Base-by-base conservation (phyloP, 345 rosid genomes). In the Lepidium africanum region DNA sequence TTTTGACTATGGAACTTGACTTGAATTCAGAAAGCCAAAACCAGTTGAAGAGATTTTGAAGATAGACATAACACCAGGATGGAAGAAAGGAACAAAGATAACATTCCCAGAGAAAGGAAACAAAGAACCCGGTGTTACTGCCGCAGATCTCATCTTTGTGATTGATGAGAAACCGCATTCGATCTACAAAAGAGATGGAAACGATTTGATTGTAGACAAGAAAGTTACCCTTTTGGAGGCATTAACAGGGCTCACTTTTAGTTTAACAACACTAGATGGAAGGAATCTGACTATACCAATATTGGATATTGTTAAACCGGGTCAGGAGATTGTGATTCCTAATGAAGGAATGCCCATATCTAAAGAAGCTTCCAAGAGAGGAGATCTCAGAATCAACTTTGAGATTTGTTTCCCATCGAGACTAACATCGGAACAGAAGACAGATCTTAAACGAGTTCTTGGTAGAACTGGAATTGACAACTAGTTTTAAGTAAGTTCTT, bases 11-110 rank as follows among this genome's bases (percentile, higher is more conserved):
- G 25, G 9, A 9, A 7, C 9, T 48, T 64, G 16, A 7, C 6
- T 41, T 36, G 47, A 23, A 69, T 76, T 72, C 76, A 86, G 92
- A 9, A 81, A 75, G 74, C 81, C 81, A 45, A 83, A 75, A 47
- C 81, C 84, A 7, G 82, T 85, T 9, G 88, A 93, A 10, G 98
- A 93, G 78, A 79, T 78, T 35, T 54, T 89, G 57, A 89, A 83
- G 77, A 85, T 86, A 45, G 90, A 84, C 14, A 82, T 88, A 51
- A 73, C 80, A 59, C 92, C 91, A 10, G 95, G 97, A 17, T 90
- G 97, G 97, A 90, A 86, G 77, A 90, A 85, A 65, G 91, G 95
- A 33, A 88, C 97, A 2, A 86, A 88, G 77, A 85, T 90, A 69
- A 86, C 91, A n/a, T 86, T 90, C 59, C 90, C 86, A 0, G 97